Base-by-base conservation (phyloP, 1,284 basidiomycete genomes). In the Leccinum insigne region DNA sequence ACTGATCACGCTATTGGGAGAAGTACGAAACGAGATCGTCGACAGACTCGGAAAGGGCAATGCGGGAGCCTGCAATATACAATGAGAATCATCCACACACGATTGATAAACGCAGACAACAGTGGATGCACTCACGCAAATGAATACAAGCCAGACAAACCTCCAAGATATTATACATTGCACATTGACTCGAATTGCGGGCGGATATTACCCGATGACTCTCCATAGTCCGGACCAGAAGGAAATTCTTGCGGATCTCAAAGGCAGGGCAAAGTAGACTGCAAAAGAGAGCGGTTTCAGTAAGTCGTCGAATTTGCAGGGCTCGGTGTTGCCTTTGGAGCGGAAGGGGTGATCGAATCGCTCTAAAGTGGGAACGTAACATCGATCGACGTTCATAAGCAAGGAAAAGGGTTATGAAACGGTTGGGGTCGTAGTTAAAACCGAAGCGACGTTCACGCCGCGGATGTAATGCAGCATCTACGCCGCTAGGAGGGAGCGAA, bases 41-140 rank as follows among this genome's bases (percentile, higher is more conserved):
- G 47, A 52, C 47, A 18, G 47, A 52, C 5, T 38, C 38, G 38
- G 4, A 13, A 57, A 29, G 13, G 60, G 70, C 78, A 71, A 32
- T 32, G 32, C 32, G 32, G 32, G 32, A 32, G 32, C 32, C 32
- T 32, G 32, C 32, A 32, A 32, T 32, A 32, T 32, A 32, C 32
- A 32, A 32, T 32, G 32, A 32, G 32, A 32, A 32, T 32, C 13
- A 40, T 40, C 38, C 38, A 38, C 4, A 38, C 38, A 38, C 11
- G 18, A 11, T 14, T 56, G 23, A 26, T 56, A 13, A 56, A 18
- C 5, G n/a, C 10, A 52, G 16, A 56, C 52, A 26, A 14, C 38
- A 56, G 21, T 14, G 52, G 6, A 14, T 56, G 23, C 9, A 13
- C 13, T 56, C 23, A 26, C 52, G 21, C 52, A 56, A 26, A 56